phyloP scores from a whole-genome alignment of 495 filamentous ascomycete genomes.

The Pyrenula aspistea region DNA sequence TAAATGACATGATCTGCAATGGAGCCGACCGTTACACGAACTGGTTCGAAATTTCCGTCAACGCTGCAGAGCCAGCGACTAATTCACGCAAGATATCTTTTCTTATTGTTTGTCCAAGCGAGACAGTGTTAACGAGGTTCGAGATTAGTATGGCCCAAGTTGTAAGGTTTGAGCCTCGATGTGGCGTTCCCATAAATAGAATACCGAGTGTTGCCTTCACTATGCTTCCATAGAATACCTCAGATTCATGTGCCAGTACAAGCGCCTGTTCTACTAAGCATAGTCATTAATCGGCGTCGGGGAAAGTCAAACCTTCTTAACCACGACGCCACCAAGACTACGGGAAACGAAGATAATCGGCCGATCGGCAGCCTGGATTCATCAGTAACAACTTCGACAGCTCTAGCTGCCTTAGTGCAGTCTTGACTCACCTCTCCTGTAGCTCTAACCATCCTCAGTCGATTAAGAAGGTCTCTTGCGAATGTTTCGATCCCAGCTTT shows the following conservation, averaged over 20 bases:
- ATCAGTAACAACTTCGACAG: no score
- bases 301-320: conserved; percentile 63
- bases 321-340: conserved; percentile 69
- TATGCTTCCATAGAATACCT: conserved; percentile 45
- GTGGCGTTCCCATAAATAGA: conserved; percentile 77
- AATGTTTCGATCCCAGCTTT: not conserved
- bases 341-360: conserved; percentile 83
- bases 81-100: no score
- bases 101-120: no score
- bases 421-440: no score
- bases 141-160: conserved; percentile 66
- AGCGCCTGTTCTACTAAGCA: no score
- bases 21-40: no score
- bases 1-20: no score
- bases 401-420: no score
- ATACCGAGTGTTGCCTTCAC: conserved; percentile 54
- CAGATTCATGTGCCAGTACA: no score
- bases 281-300: conserved; percentile 52
- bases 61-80: no score
- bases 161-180: conserved; percentile 65
- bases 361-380: conserved; percentile 7
- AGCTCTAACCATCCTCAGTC: not conserved
- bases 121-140: conserved; percentile 30
- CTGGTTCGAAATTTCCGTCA: no score
- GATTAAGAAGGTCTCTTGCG: not conserved